Conservation (phyloP, 2,329 filamentous ascomycete species). For the Madurella fahalii region DNA sequence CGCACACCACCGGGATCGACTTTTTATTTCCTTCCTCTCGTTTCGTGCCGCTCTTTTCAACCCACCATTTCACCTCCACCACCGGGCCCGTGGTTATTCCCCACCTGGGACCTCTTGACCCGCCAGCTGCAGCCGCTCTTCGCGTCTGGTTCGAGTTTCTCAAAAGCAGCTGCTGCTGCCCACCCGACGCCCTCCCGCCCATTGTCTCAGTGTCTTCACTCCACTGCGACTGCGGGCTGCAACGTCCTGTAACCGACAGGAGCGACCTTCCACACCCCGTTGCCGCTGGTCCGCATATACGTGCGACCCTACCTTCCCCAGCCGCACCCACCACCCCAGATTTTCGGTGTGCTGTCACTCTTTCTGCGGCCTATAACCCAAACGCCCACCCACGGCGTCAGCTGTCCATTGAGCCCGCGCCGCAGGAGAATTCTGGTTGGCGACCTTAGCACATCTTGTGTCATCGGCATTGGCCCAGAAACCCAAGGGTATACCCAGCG, state of each 20-base stretch:
- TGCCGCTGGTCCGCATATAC: conserved; percentile 17
- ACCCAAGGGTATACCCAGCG: neutral
- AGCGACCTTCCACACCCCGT: conserved; percentile 12
- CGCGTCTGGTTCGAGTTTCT: conserved; percentile 5
- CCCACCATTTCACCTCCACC: neutral
- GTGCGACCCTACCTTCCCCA: conserved; percentile 5
- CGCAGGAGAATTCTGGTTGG: no score
- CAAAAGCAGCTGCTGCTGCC: conserved; percentile 7
- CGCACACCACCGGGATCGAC: conserved; percentile 17
- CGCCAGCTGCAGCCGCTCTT: conserved; percentile 8
- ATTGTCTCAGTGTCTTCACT: conserved; percentile 1
- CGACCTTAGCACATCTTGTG: neutral
- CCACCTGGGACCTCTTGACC: neutral
- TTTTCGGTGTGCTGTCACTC: neutral
- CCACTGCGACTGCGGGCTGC: conserved; percentile 6
- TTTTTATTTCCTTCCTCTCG: conserved; percentile 19
- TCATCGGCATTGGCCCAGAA: neutral
- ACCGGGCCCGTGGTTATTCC: conserved; percentile 1
- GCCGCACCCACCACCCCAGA: neutral
- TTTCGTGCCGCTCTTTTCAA: conserved; percentile 23
- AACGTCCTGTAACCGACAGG: conserved; percentile 13
- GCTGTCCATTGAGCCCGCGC: neutral
- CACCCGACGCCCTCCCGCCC: conserved; percentile 17
- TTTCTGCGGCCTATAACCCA: neutral
- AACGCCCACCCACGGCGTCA: neutral